phyloP scores from a whole-genome alignment of 768 basidiomycete genomes.

The Phlebiopsis flavidoalba region DNA sequence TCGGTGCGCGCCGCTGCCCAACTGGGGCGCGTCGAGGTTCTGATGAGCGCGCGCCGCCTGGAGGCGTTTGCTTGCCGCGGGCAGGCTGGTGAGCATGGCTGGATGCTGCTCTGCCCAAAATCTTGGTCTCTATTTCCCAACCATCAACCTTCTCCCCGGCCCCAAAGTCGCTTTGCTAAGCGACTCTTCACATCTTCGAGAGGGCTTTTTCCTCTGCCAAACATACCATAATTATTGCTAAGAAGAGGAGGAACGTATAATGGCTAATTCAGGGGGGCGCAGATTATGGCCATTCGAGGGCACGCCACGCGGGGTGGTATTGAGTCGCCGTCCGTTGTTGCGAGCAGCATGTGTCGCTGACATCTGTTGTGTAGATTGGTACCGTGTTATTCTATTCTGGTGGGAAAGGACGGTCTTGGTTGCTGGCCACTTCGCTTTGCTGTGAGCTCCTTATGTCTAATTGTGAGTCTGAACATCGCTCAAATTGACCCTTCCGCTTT shows the following conservation, averaged over 20 bases:
- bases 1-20: neutral
- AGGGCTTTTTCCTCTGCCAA: neutral
- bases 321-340: constrained; percentile 20
- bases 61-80: neutral
- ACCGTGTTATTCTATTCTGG: constrained; percentile 84
- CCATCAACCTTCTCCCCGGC: neutral
- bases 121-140: neutral
- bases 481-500: neutral
- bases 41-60: constrained; percentile 5
- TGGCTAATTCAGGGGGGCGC: constrained; percentile 11
- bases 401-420: too few relatives aligned
- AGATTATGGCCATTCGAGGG: constrained; percentile 35
- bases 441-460: constrained; percentile 41
- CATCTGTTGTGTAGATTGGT: constrained; percentile 41
- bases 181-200: neutral
- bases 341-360: neutral
- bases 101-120: constrained; percentile 5
- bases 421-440: constrained; percentile 86
- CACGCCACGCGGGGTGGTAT: constrained; percentile 46
- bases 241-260: neutral
- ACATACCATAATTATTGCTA: neutral
- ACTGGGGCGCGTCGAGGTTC: neutral
- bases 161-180: constrained; percentile 7
- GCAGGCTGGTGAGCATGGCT: constrained; percentile 6
- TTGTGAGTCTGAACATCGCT: neutral